Base-by-base conservation (phyloP, 768 basidiomycete species). In the Paxillus rubicundulus region DNA sequence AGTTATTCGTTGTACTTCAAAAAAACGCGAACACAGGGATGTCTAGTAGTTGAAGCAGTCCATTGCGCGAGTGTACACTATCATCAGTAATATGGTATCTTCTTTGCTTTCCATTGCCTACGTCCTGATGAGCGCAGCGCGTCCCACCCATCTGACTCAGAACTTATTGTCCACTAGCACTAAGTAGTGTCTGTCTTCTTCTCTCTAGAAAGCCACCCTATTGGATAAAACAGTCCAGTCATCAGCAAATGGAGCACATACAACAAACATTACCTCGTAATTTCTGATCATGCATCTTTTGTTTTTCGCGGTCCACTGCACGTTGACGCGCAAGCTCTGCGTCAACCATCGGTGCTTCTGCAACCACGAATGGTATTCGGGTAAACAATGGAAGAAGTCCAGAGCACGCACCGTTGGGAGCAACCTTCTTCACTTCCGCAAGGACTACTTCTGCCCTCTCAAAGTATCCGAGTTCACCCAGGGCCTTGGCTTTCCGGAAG, bases 401-500 rank as follows among this genome's bases (percentile, higher is more conserved):
- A 27, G 2, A 18, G 34, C 24, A 14, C 53, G 12, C 59, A 84
- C 90, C 87, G 54, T 75, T 60, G 13, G 85, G 79, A 50, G 81
- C 82, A 65, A 87, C 78, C 60, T 73, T 76, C 61, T 84, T 81
- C 36, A 89, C 67, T 21, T 89, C 86, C 45, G 80, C 72, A 24
- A 92, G 73, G 37, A 84, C 75, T 56, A 75, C 80, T 53, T 84
- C 77, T 1, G 89, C 84, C 61, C 84, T 87, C 57, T 91, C 88
- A 54, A 82, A 85, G 62, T 75, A 89, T 2, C 91, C 90, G 55
- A 78, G 78, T 62, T 92, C 88, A 24, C 85, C 86, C 10, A 87
- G 69, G 0, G 86, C 89, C 67, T 89, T 91, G 17, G 79, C 89
- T 66, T 92, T 92, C 32, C 91, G 77, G 70, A 87, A 91, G 67